Conservation (phyloP, 169 alveolate genomes). For the Eimeria zaria region DNA sequence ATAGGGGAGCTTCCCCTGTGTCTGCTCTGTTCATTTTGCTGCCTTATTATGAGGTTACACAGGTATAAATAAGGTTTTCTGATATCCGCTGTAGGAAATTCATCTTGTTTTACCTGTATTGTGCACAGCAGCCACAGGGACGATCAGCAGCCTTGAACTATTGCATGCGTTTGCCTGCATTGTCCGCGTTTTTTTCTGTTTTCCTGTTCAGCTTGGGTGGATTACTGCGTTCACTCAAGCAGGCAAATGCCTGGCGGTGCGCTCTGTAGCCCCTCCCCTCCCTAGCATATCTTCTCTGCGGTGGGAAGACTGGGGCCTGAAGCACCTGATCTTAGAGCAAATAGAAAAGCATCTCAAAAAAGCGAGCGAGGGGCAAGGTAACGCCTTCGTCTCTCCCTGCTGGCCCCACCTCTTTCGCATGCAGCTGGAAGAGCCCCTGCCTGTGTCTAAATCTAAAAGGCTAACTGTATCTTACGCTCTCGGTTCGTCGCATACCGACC, state of each 20-base stretch:
- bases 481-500: not conserved
- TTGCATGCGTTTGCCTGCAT: constrained; percentile 4
- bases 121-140: not conserved
- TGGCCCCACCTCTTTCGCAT: constrained; percentile 5
- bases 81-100: not conserved
- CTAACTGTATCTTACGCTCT: constrained; percentile 42
- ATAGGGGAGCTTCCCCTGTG: constrained; percentile 6
- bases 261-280: not conserved
- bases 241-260: not conserved
- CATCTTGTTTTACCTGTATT: not conserved
- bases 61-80: not conserved
- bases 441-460: not conserved
- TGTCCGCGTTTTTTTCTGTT: too few species aligned
- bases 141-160: not conserved
- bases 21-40: not conserved
- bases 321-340: constrained; percentile 37
- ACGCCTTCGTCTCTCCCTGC: constrained; percentile 43
- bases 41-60: constrained; percentile 49
- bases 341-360: not conserved
- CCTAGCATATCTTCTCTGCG: constrained; percentile 46
- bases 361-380: constrained; percentile 4
- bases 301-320: constrained; percentile 55
- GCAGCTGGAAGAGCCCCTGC: constrained; percentile 21
- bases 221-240: not conserved
- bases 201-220: constrained; percentile 51